phyloP scores from a whole-genome alignment of 139 green algal genomes.

The Trebouxia sp. region DNA sequence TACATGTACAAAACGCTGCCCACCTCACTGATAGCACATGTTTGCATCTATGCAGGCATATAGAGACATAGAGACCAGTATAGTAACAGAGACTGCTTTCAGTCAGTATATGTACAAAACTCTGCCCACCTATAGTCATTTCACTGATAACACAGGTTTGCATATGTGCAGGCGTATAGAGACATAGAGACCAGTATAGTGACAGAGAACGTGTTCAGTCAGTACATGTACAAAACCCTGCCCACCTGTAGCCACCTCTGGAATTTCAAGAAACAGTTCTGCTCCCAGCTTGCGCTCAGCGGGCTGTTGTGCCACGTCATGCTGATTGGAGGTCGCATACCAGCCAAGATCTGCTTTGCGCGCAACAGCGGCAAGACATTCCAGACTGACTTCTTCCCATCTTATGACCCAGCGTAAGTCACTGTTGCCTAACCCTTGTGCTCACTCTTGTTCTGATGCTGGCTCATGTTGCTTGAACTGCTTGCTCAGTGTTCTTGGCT shows the following conservation, averaged over 20 bases:
- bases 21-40: no score
- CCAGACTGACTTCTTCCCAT: slow-evolving; percentile 86
- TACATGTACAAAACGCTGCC: slow-evolving; percentile 97
- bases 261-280: slow-evolving; percentile 94
- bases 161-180: slow-evolving; percentile 63
- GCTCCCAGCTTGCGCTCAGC: slow-evolving; percentile 85
- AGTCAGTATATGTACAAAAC: slow-evolving; percentile 97
- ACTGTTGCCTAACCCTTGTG: neutral
- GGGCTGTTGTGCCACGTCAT: slow-evolving; percentile 84
- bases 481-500: no score
- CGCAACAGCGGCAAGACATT: slow-evolving; percentile 79
- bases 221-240: slow-evolving; percentile 98
- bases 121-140: slow-evolving; percentile 77
- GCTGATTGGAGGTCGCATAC: slow-evolving; percentile 80
- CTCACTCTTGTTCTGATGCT: no score
- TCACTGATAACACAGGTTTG: no score
- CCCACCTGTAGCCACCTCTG: slow-evolving; percentile 84
- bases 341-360: slow-evolving; percentile 90
- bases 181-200: slow-evolving; percentile 70
- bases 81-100: slow-evolving; percentile 95
- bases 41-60: slow-evolving; percentile 66
- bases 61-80: slow-evolving; percentile 50
- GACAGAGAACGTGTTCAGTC: slow-evolving; percentile 91
- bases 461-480: no score
- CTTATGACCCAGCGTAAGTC: slow-evolving; percentile 53